phyloP scores from a whole-genome alignment of 2,329 filamentous ascomycete genomes.

The Cyphellophora europaea region DNA sequence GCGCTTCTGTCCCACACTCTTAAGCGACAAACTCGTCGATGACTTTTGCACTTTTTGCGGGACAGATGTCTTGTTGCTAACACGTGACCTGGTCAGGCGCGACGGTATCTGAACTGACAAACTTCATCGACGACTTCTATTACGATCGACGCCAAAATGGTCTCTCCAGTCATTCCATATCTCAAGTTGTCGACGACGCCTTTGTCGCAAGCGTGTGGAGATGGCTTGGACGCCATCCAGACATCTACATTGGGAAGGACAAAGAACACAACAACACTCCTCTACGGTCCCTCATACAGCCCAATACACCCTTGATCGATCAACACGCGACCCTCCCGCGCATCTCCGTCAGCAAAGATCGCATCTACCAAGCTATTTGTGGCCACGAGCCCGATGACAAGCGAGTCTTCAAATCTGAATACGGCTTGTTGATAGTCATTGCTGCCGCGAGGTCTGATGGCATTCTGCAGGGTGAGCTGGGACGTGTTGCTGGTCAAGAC shows the following conservation, averaged over 20 bases:
- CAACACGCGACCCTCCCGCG: conserved; percentile 14
- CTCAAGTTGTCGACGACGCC: conserved; percentile 32
- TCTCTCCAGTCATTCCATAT: background rate
- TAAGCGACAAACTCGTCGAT: no score
- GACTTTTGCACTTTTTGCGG: no score
- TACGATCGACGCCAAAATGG: conserved; percentile 6
- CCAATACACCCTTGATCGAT: background rate
- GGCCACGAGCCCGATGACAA: conserved; percentile 49
- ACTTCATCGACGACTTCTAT: conserved; percentile 29
- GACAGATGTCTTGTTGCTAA: no score
- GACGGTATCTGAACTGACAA: conserved; percentile 22
- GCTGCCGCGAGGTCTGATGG: conserved; percentile 44
- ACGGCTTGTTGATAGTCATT: conserved; percentile 49
- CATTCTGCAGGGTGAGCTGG: conserved; percentile 49
- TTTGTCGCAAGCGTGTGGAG: conserved; percentile 48
- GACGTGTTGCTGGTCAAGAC: conserved; percentile 49
- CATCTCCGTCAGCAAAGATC: conserved; percentile 44
- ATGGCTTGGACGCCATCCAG: conserved; percentile 47
- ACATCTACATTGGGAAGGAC: conserved; percentile 41
- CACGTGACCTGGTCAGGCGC: conserved; percentile 7
- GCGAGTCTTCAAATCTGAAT: conserved; percentile 46
- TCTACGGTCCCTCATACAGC: conserved; percentile 27
- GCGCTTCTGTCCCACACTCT: no score
- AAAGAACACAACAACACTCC: conserved; percentile 30
- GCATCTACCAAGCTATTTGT: conserved; percentile 51